Evolutionary conservation across 1,139 yeast species (phyloP).

Genomic region (Ashbya aceris): DNA sequence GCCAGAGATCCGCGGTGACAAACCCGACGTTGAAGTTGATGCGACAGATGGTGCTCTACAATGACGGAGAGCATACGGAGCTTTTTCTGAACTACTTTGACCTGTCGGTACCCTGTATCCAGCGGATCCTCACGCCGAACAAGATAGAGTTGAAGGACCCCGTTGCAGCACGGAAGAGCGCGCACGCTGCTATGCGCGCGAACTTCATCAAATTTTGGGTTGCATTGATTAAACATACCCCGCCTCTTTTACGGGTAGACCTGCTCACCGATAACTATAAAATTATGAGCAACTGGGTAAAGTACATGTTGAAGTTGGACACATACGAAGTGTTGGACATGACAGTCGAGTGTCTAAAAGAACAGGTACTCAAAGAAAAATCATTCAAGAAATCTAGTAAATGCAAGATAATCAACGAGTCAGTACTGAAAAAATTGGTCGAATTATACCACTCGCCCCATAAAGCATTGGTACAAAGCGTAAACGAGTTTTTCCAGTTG

Average conservation of each 20-base stretch:
- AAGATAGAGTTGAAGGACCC: slow-evolving; percentile 37
- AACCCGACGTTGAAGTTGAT: slow-evolving; percentile 53
- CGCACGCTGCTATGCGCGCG: slow-evolving; percentile 40
- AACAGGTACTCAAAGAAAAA: slow-evolving; percentile 47
- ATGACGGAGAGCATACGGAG: slow-evolving; percentile 42
- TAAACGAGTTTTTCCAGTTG: slow-evolving; percentile 43
- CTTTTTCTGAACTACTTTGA: slow-evolving; percentile 62
- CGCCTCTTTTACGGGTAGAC: slow-evolving; percentile 53
- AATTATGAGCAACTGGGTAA: slow-evolving; percentile 56
- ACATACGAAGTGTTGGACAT: slow-evolving; percentile 35
- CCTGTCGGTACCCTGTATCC: slow-evolving; percentile 49
- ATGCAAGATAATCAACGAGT: slow-evolving; percentile 69
- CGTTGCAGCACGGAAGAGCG: slow-evolving; percentile 29
- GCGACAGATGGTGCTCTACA: slow-evolving; percentile 41
- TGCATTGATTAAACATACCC: slow-evolving; percentile 39
- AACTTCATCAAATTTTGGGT: slow-evolving; percentile 57
- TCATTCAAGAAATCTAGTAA: slow-evolving; percentile 61
- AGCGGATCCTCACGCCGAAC: slow-evolving; percentile 51
- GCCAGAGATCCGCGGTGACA: slow-evolving; percentile 49
- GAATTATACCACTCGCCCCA: slow-evolving; percentile 40
- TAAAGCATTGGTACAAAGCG: slow-evolving; percentile 30
- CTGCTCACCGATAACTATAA: slow-evolving; percentile 48
- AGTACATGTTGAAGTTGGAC: slow-evolving; percentile 49
- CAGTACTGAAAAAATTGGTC: slow-evolving; percentile 53
- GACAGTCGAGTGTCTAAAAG: slow-evolving; percentile 42